Evolutionary conservation across 73 alveolate genomes (phyloP).

Genomic region (Effrenium voratum): DNA sequence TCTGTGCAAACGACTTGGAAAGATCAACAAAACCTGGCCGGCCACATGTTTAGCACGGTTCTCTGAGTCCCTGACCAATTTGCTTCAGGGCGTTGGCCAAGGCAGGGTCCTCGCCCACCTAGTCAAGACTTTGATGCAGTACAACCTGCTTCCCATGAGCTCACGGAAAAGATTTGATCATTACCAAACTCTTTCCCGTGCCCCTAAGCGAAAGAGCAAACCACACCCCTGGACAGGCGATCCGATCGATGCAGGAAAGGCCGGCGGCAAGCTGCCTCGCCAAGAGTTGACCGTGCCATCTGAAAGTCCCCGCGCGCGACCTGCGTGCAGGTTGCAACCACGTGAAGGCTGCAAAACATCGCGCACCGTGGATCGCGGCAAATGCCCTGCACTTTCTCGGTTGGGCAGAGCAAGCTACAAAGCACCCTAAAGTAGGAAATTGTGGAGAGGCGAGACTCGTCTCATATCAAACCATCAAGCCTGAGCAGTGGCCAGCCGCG

Average conservation of each 20-base stretch:
- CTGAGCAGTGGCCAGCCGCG: constrained; percentile 81
- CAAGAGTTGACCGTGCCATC: constrained; percentile 49
- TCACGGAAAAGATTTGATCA: neutral
- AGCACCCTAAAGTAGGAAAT: no score
- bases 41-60: neutral
- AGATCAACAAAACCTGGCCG: neutral
- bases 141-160: neutral
- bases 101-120: constrained; percentile 29
- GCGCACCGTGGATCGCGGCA: no score
- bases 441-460: no score
- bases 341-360: neutral
- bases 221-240: no score
- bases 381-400: neutral
- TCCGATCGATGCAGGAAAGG: no score
- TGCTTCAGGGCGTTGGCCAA: constrained; percentile 74
- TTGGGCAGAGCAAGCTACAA: no score
- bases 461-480: neutral
- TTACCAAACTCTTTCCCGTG: no score
- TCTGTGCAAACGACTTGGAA: neutral
- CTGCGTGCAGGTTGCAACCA: neutral
- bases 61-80: neutral
- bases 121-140: no score
- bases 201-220: no score
- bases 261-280: constrained; percentile 2
- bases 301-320: constrained; percentile 74